A percentile compares a stretch with the other conserved stretches of the same genome.
phyloP scores from a whole-genome alignment of 1,284 basidiomycete genomes.

The Pterula multifida region DNA sequence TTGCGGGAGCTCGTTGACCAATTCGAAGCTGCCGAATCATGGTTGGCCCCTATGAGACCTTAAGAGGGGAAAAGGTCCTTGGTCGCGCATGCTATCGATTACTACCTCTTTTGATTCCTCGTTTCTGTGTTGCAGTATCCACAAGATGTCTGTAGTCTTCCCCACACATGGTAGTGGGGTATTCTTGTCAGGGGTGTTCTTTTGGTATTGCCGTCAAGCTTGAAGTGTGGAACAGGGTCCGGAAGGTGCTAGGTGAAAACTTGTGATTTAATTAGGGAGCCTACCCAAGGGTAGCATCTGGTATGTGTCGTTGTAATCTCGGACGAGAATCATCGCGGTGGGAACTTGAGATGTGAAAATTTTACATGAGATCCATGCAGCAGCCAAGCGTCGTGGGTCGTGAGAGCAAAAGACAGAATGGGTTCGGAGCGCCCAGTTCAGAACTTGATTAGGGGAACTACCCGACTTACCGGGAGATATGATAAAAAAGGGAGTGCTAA shows the following conservation, averaged over 20 bases:
- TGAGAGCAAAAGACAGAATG: not conserved
- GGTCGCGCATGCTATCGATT: no score
- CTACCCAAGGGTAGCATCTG: not conserved
- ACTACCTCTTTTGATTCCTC: not conserved
- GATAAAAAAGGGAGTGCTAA: not conserved
- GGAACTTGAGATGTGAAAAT: not conserved
- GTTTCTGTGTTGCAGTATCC: not conserved
- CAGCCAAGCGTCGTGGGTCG: not conserved
- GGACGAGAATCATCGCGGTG: not conserved
- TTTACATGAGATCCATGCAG: conserved; percentile 1
- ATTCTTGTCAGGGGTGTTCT: not conserved
- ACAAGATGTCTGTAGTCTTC: not conserved
- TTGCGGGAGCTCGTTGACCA: conserved; percentile 79
- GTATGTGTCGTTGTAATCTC: not conserved
- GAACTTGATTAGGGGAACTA: not conserved
- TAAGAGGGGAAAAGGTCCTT: conserved; percentile 23
- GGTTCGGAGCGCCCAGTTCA: not conserved
- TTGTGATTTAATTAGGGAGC: no score
- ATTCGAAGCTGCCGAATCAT: conserved; percentile 90
- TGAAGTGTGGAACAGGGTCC: not conserved
- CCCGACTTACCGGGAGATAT: not conserved
- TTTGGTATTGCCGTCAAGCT: not conserved
- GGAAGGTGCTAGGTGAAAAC: no score
- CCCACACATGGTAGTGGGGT: not conserved
- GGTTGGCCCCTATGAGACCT: conserved; percentile 86